A percentile compares a stretch with the other conserved stretches of the same genome.
phyloP scores from a whole-genome alignment of 495 filamentous ascomycete species.

The Schizothecium vesticola region DNA sequence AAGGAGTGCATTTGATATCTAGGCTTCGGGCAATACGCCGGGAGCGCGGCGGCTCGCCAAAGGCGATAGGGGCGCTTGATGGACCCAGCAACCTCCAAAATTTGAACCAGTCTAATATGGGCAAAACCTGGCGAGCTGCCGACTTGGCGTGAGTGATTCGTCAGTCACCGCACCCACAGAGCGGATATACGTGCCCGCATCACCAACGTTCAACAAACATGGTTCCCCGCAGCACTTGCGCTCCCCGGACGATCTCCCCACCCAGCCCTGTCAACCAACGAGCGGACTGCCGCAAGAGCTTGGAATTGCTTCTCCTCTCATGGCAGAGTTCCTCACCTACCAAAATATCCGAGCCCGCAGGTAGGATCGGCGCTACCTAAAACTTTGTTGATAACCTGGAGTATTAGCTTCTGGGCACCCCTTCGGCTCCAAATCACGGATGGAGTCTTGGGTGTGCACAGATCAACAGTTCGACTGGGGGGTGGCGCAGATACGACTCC shows the following conservation, averaged over 20 bases:
- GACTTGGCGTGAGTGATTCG: neutral
- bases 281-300: neutral
- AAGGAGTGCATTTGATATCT: neutral
- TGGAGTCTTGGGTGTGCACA: neutral
- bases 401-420: neutral
- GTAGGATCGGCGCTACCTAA: neutral
- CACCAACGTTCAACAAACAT: neutral
- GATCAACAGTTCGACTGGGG: neutral
- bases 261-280: neutral
- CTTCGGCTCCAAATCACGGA: neutral
- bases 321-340: neutral
- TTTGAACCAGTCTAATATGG: neutral
- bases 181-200: neutral
- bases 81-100: neutral
- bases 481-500: neutral
- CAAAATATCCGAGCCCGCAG: neutral
- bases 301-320: neutral
- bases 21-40: neutral
- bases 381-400: neutral
- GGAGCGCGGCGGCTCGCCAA: neutral
- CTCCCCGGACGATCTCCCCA: neutral
- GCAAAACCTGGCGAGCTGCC: neutral
- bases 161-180: too few species aligned
- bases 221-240: neutral
- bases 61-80: neutral